Evolutionary conservation across 164 flowering plant genomes (phyloP).

Genomic region (Vitis cinerea): DNA sequence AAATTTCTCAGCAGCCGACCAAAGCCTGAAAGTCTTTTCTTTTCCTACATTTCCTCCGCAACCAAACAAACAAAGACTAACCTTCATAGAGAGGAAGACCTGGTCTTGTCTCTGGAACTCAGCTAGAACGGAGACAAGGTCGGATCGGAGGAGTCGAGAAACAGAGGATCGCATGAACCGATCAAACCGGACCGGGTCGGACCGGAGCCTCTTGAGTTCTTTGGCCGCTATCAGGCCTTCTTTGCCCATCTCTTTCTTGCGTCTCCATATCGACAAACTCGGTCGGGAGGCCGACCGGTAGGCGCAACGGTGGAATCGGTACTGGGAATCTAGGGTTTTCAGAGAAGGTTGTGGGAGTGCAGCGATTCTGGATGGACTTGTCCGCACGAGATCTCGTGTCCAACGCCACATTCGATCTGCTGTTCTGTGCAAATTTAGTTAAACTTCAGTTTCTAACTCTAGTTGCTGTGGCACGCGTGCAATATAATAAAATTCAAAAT

Average conservation of each 20-base stretch:
- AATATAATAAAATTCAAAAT: too few relatives aligned
- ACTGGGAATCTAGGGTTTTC: not conserved
- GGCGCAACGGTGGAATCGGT: not conserved
- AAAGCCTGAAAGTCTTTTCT: too few relatives aligned
- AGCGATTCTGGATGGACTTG: too few relatives aligned
- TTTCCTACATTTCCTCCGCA: not conserved
- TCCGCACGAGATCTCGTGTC: too few relatives aligned
- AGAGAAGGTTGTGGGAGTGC: not conserved
- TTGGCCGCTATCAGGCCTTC: slow-evolving; percentile 79
- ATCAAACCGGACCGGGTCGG: slow-evolving; percentile 58
- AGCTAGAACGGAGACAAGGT: slow-evolving; percentile 81
- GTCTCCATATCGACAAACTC: slow-evolving; percentile 89
- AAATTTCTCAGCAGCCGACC: too few relatives aligned
- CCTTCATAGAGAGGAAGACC: slow-evolving; percentile 88
- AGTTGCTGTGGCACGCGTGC: too few relatives aligned
- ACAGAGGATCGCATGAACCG: slow-evolving; percentile 65
- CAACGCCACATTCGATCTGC: too few relatives aligned
- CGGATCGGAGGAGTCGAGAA: slow-evolving; percentile 86
- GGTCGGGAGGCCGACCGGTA: slow-evolving; percentile 57
- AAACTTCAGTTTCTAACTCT: too few relatives aligned
- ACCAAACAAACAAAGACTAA: slow-evolving; percentile 13
- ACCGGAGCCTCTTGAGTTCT: slow-evolving; percentile 71
- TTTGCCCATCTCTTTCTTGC: slow-evolving; percentile 90
- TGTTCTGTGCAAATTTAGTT: too few relatives aligned
- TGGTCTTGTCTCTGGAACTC: slow-evolving; percentile 91